Percentiles rank a stretch among this genome's conserved stretches.
Evolutionary conservation across 805 yeast genomes (phyloP).

Genomic region (Wickerhamomyces chambardii): DNA sequence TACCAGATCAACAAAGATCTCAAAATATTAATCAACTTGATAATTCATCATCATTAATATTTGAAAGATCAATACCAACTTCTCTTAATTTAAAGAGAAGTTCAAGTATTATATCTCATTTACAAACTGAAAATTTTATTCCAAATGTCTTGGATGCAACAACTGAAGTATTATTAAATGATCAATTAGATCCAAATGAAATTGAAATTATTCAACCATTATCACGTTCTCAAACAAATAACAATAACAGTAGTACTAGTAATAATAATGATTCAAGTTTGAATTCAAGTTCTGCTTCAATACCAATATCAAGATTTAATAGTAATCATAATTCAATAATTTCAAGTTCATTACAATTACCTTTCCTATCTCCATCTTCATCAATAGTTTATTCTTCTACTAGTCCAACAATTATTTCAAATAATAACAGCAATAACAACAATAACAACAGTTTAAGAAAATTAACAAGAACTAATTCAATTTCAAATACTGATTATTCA

Average conservation of each 20-base stretch:
- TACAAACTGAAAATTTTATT: slow-evolving; percentile 2
- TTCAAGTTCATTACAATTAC: too few species aligned
- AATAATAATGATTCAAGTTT: not conserved
- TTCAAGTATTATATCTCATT: slow-evolving; percentile 1
- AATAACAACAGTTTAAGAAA: not conserved
- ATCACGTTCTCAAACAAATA: not conserved
- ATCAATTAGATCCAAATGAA: not conserved
- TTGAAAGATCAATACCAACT: slow-evolving; percentile 12
- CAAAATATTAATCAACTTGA: too few species aligned
- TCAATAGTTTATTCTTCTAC: not conserved
- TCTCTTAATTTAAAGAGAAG: slow-evolving; percentile 3
- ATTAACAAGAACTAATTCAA: not conserved
- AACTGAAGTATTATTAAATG: slow-evolving; percentile 1
- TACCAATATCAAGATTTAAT: not conserved
- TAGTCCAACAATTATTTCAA: not conserved
- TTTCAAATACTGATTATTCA: slow-evolving; percentile 11
- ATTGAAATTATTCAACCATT: slow-evolving; percentile 2
- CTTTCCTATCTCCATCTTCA: not conserved
- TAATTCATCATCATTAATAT: slow-evolving; percentile 5
- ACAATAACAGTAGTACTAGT: too few species aligned
- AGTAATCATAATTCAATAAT: not conserved
- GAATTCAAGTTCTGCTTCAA: not conserved
- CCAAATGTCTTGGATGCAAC: slow-evolving; percentile 5
- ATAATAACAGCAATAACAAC: too few species aligned
- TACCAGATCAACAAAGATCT: too few species aligned